A percentile compares a stretch with the other conserved stretches of the same genome.
Evolutionary conservation across 23 red algal genomes (phyloP).

Genomic region (Chondrus crispus): DNA sequence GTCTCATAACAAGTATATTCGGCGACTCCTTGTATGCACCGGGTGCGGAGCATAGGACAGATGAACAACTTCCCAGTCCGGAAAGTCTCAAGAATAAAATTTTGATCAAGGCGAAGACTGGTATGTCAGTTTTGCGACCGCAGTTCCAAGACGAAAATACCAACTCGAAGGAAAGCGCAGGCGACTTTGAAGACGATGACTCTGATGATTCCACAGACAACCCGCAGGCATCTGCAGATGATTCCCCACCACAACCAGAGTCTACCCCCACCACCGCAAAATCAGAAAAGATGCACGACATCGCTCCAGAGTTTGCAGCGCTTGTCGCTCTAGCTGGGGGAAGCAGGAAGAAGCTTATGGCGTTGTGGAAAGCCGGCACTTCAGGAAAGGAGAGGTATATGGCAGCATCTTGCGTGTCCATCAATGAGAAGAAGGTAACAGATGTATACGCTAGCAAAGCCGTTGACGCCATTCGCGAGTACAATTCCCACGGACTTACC

Average conservation of each 20-base stretch:
- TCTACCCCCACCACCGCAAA: not conserved
- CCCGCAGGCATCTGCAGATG: not conserved
- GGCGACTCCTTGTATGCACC: conserved; percentile 31
- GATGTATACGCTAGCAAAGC: conserved; percentile 31
- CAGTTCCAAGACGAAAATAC: not conserved
- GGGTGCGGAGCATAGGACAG: not conserved
- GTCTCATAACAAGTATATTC: conserved; percentile 11
- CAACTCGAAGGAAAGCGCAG: not conserved
- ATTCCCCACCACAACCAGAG: not conserved
- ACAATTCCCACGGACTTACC: conserved; percentile 40
- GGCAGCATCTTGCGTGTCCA: conserved; percentile 24
- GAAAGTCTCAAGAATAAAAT: conserved; percentile 42
- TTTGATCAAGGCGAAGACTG: conserved; percentile 71
- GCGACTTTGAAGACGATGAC: conserved; percentile 14
- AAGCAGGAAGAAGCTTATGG: conserved; percentile 28
- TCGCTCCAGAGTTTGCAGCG: conserved; percentile 31
- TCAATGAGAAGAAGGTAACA: conserved; percentile 58
- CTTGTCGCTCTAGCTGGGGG: conserved; percentile 31
- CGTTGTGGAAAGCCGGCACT: not conserved
- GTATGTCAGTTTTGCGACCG: not conserved
- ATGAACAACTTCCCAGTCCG: conserved; percentile 32
- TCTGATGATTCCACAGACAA: not conserved
- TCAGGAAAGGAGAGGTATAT: conserved; percentile 12
- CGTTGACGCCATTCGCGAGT: conserved; percentile 4
- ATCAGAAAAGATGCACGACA: not conserved